These are phyloP conservation scores for Phytophthora melonis DNA, from an alignment of 352 stramenopile species.

Conservation along the genomic window DNA sequence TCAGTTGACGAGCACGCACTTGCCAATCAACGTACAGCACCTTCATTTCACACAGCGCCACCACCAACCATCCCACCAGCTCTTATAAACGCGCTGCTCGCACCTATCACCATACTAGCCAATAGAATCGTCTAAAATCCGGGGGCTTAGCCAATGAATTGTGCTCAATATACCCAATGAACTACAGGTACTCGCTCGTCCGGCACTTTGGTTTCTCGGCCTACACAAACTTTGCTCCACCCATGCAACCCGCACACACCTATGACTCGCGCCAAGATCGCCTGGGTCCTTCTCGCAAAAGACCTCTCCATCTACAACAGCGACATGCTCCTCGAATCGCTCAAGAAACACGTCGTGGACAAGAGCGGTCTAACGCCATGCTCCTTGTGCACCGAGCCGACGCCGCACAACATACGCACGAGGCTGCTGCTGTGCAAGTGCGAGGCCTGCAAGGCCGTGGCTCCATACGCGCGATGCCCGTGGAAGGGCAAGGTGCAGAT, in stretches of 20 bases:
- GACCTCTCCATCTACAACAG: neutral
- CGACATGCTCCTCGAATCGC: neutral
- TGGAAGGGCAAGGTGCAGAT: neutral
- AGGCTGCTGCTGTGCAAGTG: neutral
- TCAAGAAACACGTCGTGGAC: neutral
- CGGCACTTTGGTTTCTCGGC: conserved; percentile 1
- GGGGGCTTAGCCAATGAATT: neutral
- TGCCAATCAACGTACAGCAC: neutral
- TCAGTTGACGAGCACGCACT: neutral
- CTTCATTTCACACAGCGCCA: neutral
- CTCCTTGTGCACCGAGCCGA: neutral
- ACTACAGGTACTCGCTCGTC: neutral
- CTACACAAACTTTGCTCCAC: neutral
- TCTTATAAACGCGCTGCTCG: neutral
- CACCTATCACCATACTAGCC: neutral
- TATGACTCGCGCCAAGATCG: neutral
- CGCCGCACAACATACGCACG: neutral
- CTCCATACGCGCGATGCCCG: neutral
- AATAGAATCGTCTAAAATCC: neutral
- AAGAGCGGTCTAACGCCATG: neutral
- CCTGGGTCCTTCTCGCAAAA: neutral
- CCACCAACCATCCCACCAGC: conserved; percentile 7
- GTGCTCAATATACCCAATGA: neutral
- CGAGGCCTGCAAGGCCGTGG: neutral
- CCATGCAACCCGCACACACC: neutral